These are phyloP conservation scores for Metarhizium anisopliae DNA, from an alignment of 2,329 filamentous ascomycete genomes.

Conservation along the genomic window DNA sequence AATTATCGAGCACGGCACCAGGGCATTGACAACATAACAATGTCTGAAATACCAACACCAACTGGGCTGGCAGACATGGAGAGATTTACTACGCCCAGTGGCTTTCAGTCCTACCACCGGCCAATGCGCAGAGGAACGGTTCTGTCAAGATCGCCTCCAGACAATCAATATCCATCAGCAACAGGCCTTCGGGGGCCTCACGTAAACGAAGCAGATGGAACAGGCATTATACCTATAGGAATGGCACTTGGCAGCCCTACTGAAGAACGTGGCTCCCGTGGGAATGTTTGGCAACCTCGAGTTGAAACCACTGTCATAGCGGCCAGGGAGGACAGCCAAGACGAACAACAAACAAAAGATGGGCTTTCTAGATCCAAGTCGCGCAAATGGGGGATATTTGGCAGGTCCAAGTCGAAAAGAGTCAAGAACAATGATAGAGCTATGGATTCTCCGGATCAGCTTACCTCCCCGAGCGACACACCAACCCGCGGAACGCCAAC, in stretches of 20 bases:
- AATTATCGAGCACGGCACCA: neutral
- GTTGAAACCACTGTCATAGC: conserved; percentile 15
- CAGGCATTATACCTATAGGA: conserved; percentile 46
- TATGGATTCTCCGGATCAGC: conserved; percentile 9
- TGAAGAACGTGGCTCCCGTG: conserved; percentile 22
- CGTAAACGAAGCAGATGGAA: conserved; percentile 21
- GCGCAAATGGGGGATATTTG: conserved; percentile 52
- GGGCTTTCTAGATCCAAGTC: conserved; percentile 33
- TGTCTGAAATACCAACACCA: neutral
- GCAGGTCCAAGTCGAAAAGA: conserved; percentile 28
- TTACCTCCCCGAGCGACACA: neutral
- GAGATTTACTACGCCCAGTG: neutral
- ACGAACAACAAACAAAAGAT: conserved; percentile 11
- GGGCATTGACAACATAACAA: neutral
- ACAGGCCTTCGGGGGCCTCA: neutral
- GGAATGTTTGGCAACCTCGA: conserved; percentile 20
- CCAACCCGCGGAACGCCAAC: neutral
- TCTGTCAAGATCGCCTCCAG: conserved; percentile 30
- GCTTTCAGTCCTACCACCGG: neutral
- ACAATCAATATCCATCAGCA: neutral
- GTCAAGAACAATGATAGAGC: conserved; percentile 7
- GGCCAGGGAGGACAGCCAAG: conserved; percentile 9
- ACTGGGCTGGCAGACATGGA: neutral
- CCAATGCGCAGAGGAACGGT: neutral
- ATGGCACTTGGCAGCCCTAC: conserved; percentile 66